A percentile compares a stretch with the other conserved stretches of the same genome.
phyloP scores from a whole-genome alignment of 2,329 filamentous ascomycete species.

The Setomelanomma holmii region DNA sequence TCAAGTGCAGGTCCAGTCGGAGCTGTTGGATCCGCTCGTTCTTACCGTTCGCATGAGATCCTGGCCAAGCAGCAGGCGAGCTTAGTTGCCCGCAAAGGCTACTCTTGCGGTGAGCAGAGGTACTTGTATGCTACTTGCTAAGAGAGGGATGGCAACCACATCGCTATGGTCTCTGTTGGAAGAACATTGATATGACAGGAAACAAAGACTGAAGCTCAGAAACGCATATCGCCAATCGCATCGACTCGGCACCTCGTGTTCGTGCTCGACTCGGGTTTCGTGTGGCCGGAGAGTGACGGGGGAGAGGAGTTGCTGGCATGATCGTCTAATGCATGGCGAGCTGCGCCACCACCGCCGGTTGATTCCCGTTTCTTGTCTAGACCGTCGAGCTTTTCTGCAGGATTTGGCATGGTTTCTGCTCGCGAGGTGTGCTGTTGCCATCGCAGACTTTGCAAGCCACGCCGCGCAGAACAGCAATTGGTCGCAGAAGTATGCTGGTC shows the following conservation, averaged over 20 bases:
- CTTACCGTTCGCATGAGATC: background rate
- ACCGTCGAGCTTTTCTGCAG: background rate
- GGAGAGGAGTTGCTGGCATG: background rate
- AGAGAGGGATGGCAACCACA: background rate
- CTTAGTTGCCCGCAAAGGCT: background rate
- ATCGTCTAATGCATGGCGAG: background rate
- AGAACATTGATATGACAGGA: background rate
- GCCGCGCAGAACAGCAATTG: background rate
- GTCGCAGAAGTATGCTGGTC: background rate
- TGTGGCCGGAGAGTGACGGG: background rate
- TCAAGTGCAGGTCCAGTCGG: background rate
- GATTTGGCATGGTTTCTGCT: background rate
- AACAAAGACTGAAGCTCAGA: too few species aligned
- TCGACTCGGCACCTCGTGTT: background rate
- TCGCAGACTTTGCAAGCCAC: background rate
- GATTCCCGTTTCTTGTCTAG: constrained; percentile 1
- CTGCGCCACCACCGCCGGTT: constrained; percentile 8
- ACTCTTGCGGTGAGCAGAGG: background rate
- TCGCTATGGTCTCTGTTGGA: too few species aligned
- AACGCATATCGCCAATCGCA: too few species aligned
- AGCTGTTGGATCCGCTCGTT: background rate
- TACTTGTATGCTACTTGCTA: background rate
- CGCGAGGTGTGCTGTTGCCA: background rate
- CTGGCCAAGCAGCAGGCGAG: background rate
- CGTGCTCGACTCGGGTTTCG: background rate